Evolutionary conservation across 768 basidiomycete genomes (phyloP).

Genomic region (Tulasnella sp.): DNA sequence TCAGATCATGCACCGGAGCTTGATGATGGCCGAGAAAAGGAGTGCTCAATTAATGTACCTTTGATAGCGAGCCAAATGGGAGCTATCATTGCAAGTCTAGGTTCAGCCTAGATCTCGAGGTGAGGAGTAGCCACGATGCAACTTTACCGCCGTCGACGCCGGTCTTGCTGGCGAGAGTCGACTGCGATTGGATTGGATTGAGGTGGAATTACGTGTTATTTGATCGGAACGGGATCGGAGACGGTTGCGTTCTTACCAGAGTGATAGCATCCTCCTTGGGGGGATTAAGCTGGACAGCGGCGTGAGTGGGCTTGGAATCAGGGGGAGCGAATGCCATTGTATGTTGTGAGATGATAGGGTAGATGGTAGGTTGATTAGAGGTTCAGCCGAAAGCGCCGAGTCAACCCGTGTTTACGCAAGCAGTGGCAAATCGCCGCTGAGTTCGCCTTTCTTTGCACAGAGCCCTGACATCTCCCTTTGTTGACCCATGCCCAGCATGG

Average conservation of each 20-base stretch:
- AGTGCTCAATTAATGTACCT: constrained; percentile 45
- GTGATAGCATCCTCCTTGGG: constrained; percentile 8
- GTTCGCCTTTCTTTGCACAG: background rate
- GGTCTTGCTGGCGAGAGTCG: background rate
- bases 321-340: constrained; percentile 4
- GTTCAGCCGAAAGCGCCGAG: background rate
- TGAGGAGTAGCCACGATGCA: background rate
- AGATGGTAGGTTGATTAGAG: background rate
- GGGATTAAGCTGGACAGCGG: background rate
- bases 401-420: constrained; percentile 1
- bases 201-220: background rate
- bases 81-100: background rate
- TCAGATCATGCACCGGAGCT: background rate
- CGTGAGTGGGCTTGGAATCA: background rate
- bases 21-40: background rate
- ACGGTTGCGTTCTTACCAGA: background rate
- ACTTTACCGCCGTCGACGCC: constrained; percentile 11
- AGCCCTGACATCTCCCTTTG: too few species aligned
- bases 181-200: background rate
- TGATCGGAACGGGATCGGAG: background rate
- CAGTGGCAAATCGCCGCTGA: constrained; percentile 13
- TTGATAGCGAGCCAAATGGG: constrained; percentile 93
- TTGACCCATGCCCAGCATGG: too few species aligned
- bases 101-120: background rate
- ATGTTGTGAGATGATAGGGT: background rate